Evolutionary conservation across 139 green algal genomes (phyloP).

Genomic region (Micractinium conductrix): DNA sequence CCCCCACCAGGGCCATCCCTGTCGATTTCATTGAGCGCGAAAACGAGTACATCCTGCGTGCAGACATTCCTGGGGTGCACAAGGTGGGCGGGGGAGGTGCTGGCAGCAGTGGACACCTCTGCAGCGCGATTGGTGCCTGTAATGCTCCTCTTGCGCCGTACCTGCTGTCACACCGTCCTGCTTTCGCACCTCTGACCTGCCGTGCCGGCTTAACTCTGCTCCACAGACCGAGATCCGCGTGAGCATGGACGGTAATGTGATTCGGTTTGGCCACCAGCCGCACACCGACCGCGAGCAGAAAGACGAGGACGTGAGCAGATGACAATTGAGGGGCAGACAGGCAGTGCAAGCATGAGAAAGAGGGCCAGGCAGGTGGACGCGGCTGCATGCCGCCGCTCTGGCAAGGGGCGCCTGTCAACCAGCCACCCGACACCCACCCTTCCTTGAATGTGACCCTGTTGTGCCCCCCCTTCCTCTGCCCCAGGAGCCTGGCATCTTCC

Average conservation of each 20-base stretch:
- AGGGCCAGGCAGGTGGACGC: too few relatives aligned
- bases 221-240: conserved; percentile 35
- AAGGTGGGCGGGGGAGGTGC: not conserved
- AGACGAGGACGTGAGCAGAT: conserved; percentile 32
- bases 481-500: conserved; percentile 37
- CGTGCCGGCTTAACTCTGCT: too few relatives aligned
- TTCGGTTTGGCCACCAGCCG: conserved; percentile 38
- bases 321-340: too few relatives aligned
- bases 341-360: too few relatives aligned
- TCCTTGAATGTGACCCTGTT: too few relatives aligned
- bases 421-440: too few relatives aligned
- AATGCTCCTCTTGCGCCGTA: not conserved
- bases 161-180: not conserved
- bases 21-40: conserved; percentile 35
- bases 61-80: conserved; percentile 44
- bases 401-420: too few relatives aligned
- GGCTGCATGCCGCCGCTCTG: too few relatives aligned
- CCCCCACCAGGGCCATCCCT: conserved; percentile 2
- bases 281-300: conserved; percentile 32
- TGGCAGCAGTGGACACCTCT: not conserved
- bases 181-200: not conserved
- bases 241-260: conserved; percentile 23
- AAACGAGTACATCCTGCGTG: conserved; percentile 28
- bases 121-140: not conserved
- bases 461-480: not conserved